Conservation (phyloP, 2,329 filamentous ascomycete species). For the Chaetomium sp. region DNA sequence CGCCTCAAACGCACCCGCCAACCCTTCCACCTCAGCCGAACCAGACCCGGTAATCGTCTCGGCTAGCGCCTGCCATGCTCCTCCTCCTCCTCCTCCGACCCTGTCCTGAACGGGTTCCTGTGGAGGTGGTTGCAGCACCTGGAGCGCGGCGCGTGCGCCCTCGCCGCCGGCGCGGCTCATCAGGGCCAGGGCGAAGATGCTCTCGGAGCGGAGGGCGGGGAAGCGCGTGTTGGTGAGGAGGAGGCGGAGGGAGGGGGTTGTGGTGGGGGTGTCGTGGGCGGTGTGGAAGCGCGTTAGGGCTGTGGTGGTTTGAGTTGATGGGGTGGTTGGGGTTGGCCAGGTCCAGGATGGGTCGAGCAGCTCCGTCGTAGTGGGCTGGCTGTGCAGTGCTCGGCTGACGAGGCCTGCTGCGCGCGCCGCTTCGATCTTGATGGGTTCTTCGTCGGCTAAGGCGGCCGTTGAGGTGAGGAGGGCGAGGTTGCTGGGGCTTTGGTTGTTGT, state of each 20-base stretch:
- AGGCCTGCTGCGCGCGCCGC: slow-evolving; percentile 56
- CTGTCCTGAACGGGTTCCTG: background rate
- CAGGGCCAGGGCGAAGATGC: slow-evolving; percentile 64
- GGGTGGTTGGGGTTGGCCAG: slow-evolving; percentile 27
- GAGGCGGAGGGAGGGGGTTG: slow-evolving; percentile 51
- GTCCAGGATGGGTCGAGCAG: slow-evolving; percentile 32
- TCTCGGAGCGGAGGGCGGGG: slow-evolving; percentile 60
- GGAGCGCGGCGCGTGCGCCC: slow-evolving; percentile 51
- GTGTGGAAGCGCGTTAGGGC: slow-evolving; percentile 48
- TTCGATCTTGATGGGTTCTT: slow-evolving; percentile 61
- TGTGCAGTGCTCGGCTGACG: slow-evolving; percentile 59
- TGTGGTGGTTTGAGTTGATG: slow-evolving; percentile 6
- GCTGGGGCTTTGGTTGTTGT: slow-evolving; percentile 34
- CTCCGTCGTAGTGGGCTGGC: slow-evolving; percentile 28
- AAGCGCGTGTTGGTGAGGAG: slow-evolving; percentile 61
- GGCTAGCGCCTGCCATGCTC: slow-evolving; percentile 49
- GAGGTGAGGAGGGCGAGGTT: slow-evolving; percentile 45
- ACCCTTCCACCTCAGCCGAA: slow-evolving; percentile 15
- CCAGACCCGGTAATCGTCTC: slow-evolving; percentile 52
- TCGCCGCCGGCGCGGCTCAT: slow-evolving; percentile 55
- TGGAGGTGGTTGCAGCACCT: slow-evolving; percentile 45
- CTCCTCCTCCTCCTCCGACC: slow-evolving; percentile 22
- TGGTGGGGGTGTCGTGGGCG: slow-evolving; percentile 43
- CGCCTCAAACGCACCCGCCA: background rate
- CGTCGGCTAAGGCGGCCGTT: slow-evolving; percentile 49